Conservation (phyloP, 495 filamentous ascomycete species). For the Parmelia sp. region DNA sequence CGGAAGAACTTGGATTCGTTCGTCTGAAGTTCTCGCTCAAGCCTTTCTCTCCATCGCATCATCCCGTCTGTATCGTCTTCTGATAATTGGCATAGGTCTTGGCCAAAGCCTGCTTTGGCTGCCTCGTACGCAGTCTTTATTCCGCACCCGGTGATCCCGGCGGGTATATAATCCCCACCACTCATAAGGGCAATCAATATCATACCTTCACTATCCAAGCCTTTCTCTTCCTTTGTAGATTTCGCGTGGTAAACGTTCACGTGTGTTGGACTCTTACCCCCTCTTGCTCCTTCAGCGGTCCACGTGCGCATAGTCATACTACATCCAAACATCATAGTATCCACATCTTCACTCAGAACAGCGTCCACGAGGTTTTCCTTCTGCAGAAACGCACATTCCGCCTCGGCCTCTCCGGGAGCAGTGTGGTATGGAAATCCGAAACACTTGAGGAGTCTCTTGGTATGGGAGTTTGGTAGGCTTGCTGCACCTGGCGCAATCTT, state of each 20-base stretch:
- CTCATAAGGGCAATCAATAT: slow-evolving; percentile 91
- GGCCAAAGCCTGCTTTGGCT: slow-evolving; percentile 80
- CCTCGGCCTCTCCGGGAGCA: slow-evolving; percentile 94
- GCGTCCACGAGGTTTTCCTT: slow-evolving; percentile 82
- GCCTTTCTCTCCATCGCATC: slow-evolving; percentile 63
- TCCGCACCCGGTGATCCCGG: slow-evolving; percentile 81
- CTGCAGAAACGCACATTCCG: slow-evolving; percentile 88
- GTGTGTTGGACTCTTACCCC: slow-evolving; percentile 70
- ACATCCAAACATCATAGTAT: slow-evolving; percentile 97
- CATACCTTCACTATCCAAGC: slow-evolving; percentile 81
- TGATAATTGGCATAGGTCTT: slow-evolving; percentile 56
- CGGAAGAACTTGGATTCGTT: slow-evolving; percentile 82
- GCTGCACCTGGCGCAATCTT: slow-evolving; percentile 43
- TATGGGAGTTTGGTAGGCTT: slow-evolving; percentile 42
- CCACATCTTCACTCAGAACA: slow-evolving; percentile 94
- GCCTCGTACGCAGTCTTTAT: slow-evolving; percentile 84
- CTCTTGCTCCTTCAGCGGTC: slow-evolving; percentile 61
- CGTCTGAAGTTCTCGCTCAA: slow-evolving; percentile 68
- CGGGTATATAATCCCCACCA: slow-evolving; percentile 90
- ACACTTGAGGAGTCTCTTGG: slow-evolving; percentile 71
- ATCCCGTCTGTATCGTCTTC: slow-evolving; percentile 40
- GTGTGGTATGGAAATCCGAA: slow-evolving; percentile 82
- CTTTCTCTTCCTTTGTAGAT: slow-evolving; percentile 43
- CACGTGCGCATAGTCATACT: slow-evolving; percentile 72
- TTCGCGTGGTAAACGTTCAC: slow-evolving; percentile 68